Percentiles rank a stretch among this genome's conserved stretches.
These are phyloP conservation scores for Neofusicoccum sp. DNA, from an alignment of 2,329 filamentous ascomycete genomes.

Conservation along the genomic window DNA sequence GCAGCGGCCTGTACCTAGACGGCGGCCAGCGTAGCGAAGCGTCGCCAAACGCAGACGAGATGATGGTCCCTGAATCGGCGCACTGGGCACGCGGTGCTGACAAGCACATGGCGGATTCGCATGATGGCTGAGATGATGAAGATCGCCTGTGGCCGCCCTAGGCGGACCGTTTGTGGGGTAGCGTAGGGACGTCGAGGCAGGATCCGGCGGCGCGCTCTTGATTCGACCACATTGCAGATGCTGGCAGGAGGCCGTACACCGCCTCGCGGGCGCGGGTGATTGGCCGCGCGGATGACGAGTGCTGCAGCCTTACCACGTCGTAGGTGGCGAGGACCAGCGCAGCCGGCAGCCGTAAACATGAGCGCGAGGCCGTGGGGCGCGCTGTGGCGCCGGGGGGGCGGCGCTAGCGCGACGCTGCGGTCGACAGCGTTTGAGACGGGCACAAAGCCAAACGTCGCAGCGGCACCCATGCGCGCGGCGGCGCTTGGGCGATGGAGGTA, in stretches of 20 bases:
- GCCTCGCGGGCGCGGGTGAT: slow-evolving; percentile 10
- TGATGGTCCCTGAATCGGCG: slow-evolving; percentile 8
- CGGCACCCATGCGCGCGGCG: not conserved
- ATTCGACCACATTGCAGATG: slow-evolving; percentile 3
- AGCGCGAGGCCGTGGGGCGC: too few species aligned
- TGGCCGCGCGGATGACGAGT: not conserved
- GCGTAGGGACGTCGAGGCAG: not conserved
- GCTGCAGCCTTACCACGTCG: slow-evolving; percentile 7
- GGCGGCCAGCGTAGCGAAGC: not conserved
- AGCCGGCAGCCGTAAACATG: too few species aligned
- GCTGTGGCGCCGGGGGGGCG: not conserved
- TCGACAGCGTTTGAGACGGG: slow-evolving; percentile 4
- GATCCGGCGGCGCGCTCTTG: not conserved
- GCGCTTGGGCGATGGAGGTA: not conserved
- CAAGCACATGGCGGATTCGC: slow-evolving; percentile 6
- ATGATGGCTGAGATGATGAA: slow-evolving; percentile 1
- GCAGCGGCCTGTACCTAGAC: not conserved
- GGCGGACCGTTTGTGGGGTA: slow-evolving; percentile 15
- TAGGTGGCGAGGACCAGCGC: too few species aligned
- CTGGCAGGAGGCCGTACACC: not conserved
- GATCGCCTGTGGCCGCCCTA: not conserved
- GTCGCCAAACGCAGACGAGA: not conserved
- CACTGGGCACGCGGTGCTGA: not conserved
- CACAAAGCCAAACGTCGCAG: slow-evolving; percentile 1
- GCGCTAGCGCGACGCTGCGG: slow-evolving; percentile 5